These are phyloP conservation scores for Elaeagnus macrophylla DNA, from an alignment of 306 rosid genomes.

Conservation along the genomic window DNA sequence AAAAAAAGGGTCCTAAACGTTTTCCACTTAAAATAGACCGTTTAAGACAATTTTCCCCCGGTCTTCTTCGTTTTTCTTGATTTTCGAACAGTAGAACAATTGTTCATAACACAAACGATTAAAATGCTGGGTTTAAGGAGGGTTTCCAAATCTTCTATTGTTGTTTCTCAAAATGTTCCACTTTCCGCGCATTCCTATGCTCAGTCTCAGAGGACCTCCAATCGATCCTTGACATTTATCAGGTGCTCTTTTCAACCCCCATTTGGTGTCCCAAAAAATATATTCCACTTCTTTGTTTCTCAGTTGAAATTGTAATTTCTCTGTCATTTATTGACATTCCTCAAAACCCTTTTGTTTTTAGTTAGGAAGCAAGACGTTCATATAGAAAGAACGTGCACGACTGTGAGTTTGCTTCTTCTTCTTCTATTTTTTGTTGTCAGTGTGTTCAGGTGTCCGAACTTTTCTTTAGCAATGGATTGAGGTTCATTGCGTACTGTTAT, in stretches of 20 bases:
- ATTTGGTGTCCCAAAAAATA: conserved; percentile 11
- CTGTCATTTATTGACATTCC: conserved; percentile 2
- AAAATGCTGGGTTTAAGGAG: conserved; percentile 48
- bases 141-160: conserved; percentile 29
- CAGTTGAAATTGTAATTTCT: background rate
- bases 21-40: no score
- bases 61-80: no score
- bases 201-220: conserved; percentile 58
- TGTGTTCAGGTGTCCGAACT: background rate
- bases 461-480: conserved; percentile 9
- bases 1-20: no score
- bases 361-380: conserved; percentile 57
- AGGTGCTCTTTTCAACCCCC: conserved; percentile 29
- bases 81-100: no score
- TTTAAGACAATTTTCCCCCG: no score
- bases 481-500: conserved; percentile 19
- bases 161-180: conserved; percentile 24
- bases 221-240: conserved; percentile 69
- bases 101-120: background rate
- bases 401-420: conserved; percentile 43
- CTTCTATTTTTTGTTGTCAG: background rate
- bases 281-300: background rate
- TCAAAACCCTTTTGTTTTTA: conserved; percentile 21
- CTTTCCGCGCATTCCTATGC: conserved; percentile 42
- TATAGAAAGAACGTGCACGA: conserved; percentile 77